Evolutionary conservation across 2,329 filamentous ascomycete genomes (phyloP), one percentile per base, ranked within the genome.

Genomic region (Lachnum nothofagi): DNA sequence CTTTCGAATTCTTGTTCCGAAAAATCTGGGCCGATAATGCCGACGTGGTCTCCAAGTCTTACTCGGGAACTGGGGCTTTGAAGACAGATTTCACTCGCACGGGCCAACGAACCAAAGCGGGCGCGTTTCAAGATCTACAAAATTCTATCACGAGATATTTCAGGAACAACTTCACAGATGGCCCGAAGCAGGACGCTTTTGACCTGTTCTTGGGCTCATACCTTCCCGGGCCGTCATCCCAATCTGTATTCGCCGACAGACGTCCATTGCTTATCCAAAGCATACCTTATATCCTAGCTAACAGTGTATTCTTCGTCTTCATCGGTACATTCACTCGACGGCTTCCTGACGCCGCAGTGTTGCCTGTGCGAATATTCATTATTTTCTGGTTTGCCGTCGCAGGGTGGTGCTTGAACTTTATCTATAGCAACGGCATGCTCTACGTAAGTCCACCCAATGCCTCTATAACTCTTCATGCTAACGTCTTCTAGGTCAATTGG

Each of bases 1-100:
- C 77, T 1, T 98, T 98, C 65, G 91, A 96, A 68, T 76, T 86
- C 60, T 73, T 97, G 50, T 98, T 97, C 80, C 88, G 93, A 58
- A 97, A 97, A 68, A 77, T 97, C 14, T 98, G 93, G 93, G 93
- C 93, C 24, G 93, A 98, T 70, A 98, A 98, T 63, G 93, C 94
- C 48, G 93, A 98, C 67, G 86, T 94, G 20, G 91, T 98, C 27
- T 95, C 91, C 16, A 85, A 82, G 59, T 85, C 89, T 0, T 98
- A 98, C 69, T 93, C 93, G 1, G 93, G 93, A 47, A 98, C 94
- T 0, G 94, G 93, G 3, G 93, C 93, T 44, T 81, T 98, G 72
- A 98, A 98, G 78, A 98, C 93, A 0, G 94, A 98, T 67, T 89
- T 97, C 61, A 98, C 93, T 2, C 85, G 93, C n/a, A 89, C 89